phyloP scores from a whole-genome alignment of 2,329 filamentous ascomycete genomes.

The Cladosporium sp. region DNA sequence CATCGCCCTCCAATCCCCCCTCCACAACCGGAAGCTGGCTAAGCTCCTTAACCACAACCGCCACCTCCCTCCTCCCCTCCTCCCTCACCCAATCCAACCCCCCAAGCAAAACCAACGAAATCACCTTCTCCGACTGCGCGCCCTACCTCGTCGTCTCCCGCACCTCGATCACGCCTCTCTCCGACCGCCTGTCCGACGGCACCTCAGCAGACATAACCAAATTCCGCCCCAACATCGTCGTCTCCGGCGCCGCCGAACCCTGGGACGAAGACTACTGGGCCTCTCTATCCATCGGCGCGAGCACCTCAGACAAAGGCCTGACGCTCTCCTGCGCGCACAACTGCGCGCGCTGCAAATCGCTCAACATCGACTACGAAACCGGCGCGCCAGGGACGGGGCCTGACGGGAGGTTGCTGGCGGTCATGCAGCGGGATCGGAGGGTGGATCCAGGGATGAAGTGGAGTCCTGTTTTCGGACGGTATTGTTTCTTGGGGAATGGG shows the following conservation, averaged over 20 bases:
- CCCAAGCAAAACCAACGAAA: slow-evolving; percentile 17
- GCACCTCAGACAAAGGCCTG: background rate
- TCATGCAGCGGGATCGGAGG: slow-evolving; percentile 39
- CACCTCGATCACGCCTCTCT: slow-evolving; percentile 63
- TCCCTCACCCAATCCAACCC: slow-evolving; percentile 9
- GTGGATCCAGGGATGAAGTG: slow-evolving; percentile 42
- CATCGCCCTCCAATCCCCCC: background rate
- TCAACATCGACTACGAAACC: slow-evolving; percentile 44
- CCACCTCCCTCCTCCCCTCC: slow-evolving; percentile 17
- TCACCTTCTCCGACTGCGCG: slow-evolving; percentile 69
- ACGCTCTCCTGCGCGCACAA: slow-evolving; percentile 39
- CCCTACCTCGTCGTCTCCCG: slow-evolving; percentile 68
- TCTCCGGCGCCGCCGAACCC: slow-evolving; percentile 33
- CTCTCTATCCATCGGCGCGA: slow-evolving; percentile 24
- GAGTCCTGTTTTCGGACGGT: slow-evolving; percentile 44
- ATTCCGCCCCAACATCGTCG: slow-evolving; percentile 42
- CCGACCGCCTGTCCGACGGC: slow-evolving; percentile 33
- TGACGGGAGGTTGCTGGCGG: slow-evolving; percentile 39
- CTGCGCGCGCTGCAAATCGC: slow-evolving; percentile 40
- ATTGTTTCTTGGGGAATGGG: slow-evolving; percentile 33
- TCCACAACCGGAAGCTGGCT: slow-evolving; percentile 25
- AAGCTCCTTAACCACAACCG: slow-evolving; percentile 23
- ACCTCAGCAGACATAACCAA: slow-evolving; percentile 40
- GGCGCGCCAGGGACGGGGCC: slow-evolving; percentile 34
- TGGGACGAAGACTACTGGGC: slow-evolving; percentile 46